Conservation (phyloP, 2,329 filamentous ascomycete species). For the Cryoendolithus antarcticus region DNA sequence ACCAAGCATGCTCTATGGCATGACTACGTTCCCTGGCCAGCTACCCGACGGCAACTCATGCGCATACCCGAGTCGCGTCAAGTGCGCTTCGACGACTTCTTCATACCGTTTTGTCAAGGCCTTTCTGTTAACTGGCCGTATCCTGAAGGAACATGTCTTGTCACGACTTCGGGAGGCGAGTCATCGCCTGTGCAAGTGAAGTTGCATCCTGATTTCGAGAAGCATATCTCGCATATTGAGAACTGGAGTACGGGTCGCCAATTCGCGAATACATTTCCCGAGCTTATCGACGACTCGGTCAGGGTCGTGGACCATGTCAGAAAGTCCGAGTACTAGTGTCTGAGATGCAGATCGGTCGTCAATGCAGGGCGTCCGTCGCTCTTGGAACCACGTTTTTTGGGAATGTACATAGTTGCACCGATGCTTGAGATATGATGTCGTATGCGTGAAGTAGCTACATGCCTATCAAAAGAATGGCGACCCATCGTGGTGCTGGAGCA, state of each 20-base stretch:
- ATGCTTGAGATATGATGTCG: slow-evolving; percentile 9
- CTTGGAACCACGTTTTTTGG: no score
- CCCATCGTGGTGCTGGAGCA: not conserved
- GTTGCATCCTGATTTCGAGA: slow-evolving; percentile 79
- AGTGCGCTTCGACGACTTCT: slow-evolving; percentile 61
- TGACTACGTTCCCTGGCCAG: slow-evolving; percentile 69
- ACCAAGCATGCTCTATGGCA: slow-evolving; percentile 67
- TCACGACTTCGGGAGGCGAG: slow-evolving; percentile 11
- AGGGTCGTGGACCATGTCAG: slow-evolving; percentile 12
- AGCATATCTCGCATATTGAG: slow-evolving; percentile 58
- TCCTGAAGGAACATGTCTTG: slow-evolving; percentile 52
- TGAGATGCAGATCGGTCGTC: not conserved
- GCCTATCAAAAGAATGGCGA: not conserved
- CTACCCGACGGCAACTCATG: slow-evolving; percentile 57
- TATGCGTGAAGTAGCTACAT: slow-evolving; percentile 5
- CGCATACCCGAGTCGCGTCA: slow-evolving; percentile 23
- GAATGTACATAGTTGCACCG: not conserved
- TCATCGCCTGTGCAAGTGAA: slow-evolving; percentile 47
- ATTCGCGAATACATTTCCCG: slow-evolving; percentile 19
- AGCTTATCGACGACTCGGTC: slow-evolving; percentile 18
- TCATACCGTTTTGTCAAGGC: slow-evolving; percentile 67
- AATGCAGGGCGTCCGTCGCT: not conserved
- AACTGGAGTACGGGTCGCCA: slow-evolving; percentile 70
- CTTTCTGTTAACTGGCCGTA: slow-evolving; percentile 77
- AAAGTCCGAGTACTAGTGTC: slow-evolving; percentile 3